Evolutionary conservation across 1,284 basidiomycete species (phyloP).

Genomic region (Xerocomus minutiporus): DNA sequence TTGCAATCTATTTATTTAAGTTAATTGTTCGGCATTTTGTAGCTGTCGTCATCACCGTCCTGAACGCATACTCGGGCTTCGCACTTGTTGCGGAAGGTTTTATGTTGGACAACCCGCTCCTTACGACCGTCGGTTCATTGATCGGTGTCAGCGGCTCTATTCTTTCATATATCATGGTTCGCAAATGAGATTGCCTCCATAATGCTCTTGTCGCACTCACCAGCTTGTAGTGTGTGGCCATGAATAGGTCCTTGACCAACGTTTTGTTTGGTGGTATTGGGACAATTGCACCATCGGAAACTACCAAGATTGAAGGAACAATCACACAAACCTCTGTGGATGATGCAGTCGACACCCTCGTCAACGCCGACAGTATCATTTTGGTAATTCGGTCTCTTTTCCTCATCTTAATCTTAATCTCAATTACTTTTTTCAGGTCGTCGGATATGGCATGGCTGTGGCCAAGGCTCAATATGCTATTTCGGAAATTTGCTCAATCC

Average conservation of each 20-base stretch:
- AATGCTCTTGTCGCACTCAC: conserved; percentile 8
- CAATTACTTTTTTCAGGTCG: conserved; percentile 47
- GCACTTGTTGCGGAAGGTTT: conserved; percentile 90
- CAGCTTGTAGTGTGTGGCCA: conserved; percentile 70
- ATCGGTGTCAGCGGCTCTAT: conserved; percentile 88
- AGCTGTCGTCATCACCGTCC: conserved; percentile 84
- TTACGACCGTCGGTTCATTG: conserved; percentile 76
- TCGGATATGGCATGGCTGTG: conserved; percentile 86
- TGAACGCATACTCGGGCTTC: conserved; percentile 88
- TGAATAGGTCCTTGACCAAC: conserved; percentile 78
- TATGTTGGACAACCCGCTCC: conserved; percentile 80
- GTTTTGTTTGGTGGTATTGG: conserved; percentile 79
- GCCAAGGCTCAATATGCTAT: conserved; percentile 86
- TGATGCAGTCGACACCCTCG: conserved; percentile 71
- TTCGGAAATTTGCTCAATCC: conserved; percentile 70
- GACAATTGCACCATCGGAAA: conserved; percentile 48
- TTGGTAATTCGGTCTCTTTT: conserved; percentile 42
- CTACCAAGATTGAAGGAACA: conserved; percentile 73
- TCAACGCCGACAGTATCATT: conserved; percentile 79
- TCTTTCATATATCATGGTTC: conserved; percentile 84
- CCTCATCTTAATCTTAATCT: not conserved
- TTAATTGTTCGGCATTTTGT: not conserved
- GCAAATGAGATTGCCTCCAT: conserved; percentile 15
- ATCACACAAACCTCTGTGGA: conserved; percentile 75
- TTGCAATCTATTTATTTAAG: not conserved